These are phyloP conservation scores for Aspergillus melleus DNA, from an alignment of 2,329 filamentous ascomycete species.

Conservation along the genomic window DNA sequence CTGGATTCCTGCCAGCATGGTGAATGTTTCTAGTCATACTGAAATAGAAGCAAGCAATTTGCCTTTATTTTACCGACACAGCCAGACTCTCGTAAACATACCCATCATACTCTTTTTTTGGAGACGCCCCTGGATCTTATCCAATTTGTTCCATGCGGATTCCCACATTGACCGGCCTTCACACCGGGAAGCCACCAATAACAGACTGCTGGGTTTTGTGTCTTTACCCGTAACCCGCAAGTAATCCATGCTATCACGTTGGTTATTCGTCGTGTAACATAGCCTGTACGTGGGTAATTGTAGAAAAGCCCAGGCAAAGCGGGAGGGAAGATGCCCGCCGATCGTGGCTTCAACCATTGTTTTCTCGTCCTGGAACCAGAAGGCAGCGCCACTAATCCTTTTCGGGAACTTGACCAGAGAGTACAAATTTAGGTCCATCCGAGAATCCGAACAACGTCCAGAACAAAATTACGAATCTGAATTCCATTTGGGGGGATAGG, in stretches of 20 bases:
- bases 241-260: too few relatives aligned
- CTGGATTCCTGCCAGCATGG: too few relatives aligned
- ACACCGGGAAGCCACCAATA: neutral
- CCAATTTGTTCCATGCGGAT: neutral
- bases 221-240: neutral
- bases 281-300: too few relatives aligned
- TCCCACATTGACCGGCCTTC: neutral
- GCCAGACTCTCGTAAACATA: too few relatives aligned
- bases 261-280: too few relatives aligned
- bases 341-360: too few relatives aligned
- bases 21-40: too few relatives aligned
- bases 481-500: slow-evolving; percentile 1
- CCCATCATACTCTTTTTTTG: neutral
- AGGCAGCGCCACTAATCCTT: neutral
- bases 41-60: too few relatives aligned
- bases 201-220: neutral
- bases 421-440: neutral
- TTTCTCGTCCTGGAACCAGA: too few relatives aligned
- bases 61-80: too few relatives aligned
- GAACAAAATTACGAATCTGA: neutral
- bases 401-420: neutral
- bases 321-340: too few relatives aligned
- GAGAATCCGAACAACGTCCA: neutral
- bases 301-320: too few relatives aligned
- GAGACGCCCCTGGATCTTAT: neutral